Percentiles rank a stretch among this genome's conserved stretches.
Conservation (phyloP, 2,329 filamentous ascomycete genomes). For the Ophiocordyceps camponoti-floridani region DNA sequence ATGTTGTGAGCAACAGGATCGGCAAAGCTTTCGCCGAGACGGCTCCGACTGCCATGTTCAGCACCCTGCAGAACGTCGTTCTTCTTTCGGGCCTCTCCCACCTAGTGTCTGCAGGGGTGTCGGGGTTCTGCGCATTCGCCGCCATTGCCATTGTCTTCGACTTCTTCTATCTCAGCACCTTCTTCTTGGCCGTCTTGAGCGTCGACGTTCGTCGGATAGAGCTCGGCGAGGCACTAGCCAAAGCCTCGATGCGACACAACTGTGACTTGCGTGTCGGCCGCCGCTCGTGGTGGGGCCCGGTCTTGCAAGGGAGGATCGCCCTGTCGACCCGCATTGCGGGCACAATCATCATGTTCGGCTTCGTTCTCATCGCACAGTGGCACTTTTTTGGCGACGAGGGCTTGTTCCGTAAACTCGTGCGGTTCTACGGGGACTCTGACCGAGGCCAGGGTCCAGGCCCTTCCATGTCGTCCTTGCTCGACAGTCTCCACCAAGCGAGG, state of each 20-base stretch:
- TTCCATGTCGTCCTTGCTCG: constrained; percentile 23
- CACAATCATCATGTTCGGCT: constrained; percentile 53
- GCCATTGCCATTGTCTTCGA: constrained; percentile 61
- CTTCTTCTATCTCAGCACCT: constrained; percentile 61
- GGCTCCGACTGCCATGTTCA: constrained; percentile 49
- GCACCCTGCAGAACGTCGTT: constrained; percentile 49
- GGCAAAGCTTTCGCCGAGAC: constrained; percentile 59
- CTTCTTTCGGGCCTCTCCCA: constrained; percentile 49
- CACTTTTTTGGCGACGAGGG: constrained; percentile 53
- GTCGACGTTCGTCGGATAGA: constrained; percentile 64
- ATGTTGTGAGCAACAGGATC: constrained; percentile 50
- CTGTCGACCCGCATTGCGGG: constrained; percentile 60
- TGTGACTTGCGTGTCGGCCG: constrained; percentile 7
- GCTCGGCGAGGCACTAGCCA: constrained; percentile 52
- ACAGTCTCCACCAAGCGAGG: constrained; percentile 53
- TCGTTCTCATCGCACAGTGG: constrained; percentile 57
- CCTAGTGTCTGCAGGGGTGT: constrained; percentile 50
- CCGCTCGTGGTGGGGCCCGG: constrained; percentile 34
- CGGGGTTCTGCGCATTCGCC: constrained; percentile 60
- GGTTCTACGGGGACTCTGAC: constrained; percentile 7
- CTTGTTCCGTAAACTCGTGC: constrained; percentile 12
- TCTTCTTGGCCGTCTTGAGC: constrained; percentile 63
- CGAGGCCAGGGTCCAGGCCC: constrained; percentile 9
- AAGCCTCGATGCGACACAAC: constrained; percentile 26
- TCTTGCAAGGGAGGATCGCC: constrained; percentile 46